Percentiles rank a stretch among this genome's conserved stretches.
These are phyloP conservation scores for Oryza meridionalis DNA, from an alignment of 176 grass and related monocot species.

Conservation along the genomic window DNA sequence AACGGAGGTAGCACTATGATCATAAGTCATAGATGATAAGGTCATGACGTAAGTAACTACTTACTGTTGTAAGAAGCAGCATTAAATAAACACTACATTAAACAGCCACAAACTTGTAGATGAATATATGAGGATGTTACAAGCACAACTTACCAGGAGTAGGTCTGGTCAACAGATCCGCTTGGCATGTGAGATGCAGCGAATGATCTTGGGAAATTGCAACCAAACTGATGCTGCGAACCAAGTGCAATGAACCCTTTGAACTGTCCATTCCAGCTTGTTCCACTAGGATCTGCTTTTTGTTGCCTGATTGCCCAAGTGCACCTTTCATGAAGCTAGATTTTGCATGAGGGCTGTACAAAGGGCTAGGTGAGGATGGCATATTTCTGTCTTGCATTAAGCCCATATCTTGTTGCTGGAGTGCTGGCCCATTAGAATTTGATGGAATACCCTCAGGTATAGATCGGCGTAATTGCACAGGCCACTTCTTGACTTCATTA, in stretches of 20 bases:
- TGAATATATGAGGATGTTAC: not conserved
- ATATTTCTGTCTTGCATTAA: conserved; percentile 92
- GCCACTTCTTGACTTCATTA: conserved; percentile 95
- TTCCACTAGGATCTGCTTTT: conserved; percentile 81
- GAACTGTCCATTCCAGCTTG: conserved; percentile 69
- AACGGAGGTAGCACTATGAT: not conserved
- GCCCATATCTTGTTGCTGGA: conserved; percentile 73
- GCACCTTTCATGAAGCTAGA: conserved; percentile 83
- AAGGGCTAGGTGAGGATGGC: conserved; percentile 70
- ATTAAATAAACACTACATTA: conserved; percentile 24
- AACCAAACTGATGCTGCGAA: conserved; percentile 94
- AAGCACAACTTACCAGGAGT: conserved; percentile 54
- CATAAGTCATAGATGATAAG: not conserved
- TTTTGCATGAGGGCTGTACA: conserved; percentile 88
- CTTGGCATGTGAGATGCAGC: conserved; percentile 79
- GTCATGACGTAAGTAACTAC: not conserved
- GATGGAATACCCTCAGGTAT: conserved; percentile 72
- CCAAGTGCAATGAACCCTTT: conserved; percentile 74
- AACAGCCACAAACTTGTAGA: conserved; percentile 21
- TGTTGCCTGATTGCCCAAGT: conserved; percentile 61
- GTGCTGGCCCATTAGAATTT: conserved; percentile 60
- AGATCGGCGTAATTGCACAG: conserved; percentile 79
- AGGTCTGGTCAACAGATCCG: conserved; percentile 56
- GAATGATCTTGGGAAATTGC: conserved; percentile 81
- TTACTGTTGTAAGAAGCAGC: not conserved